Base-by-base conservation (phyloP, 176 grass and related monocot genomes). In the Zoysia japonica region DNA sequence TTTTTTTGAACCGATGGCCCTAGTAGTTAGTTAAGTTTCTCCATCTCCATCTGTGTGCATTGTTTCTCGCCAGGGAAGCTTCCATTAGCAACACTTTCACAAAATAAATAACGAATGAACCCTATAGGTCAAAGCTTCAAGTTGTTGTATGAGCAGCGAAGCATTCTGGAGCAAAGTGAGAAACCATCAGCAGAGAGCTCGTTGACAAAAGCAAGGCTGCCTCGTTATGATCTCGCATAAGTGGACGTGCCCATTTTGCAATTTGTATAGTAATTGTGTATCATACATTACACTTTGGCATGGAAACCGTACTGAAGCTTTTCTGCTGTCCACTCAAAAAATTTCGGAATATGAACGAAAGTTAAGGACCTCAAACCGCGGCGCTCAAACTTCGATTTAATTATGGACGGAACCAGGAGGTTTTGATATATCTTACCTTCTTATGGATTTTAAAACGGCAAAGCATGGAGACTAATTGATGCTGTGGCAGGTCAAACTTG, bases 111-210 rank as follows among this genome's bases (percentile, higher is more conserved):
- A 68, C 47, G 10, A 71, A 65, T 38, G 72, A 49, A 77, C 48
- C 54, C 72, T 56, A 67, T 37, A 81, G 39, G 64, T 81, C 77
- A 86, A 86, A 69, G 46, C 20, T 86, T 86, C 71, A 63, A 76
- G 54, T 62, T 74, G 79, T 39, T 36, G 37, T 41, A 64, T 3
- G 54, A 54, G 38, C 40, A 80, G 19, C 11, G 57, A 61, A 59
- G 48, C 36, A 72, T 13, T 52, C 46, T 51, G 5, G 6, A 54
- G 17, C 17, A 2, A 78, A 54, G 76, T 53, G 37, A 78, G 16
- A 67, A 78, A 67, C 47, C 28, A 28, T 28, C 37, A 7, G 9
- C 13, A 78, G 35, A 40, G 16, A 3, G 28, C 28, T 28, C 28
- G 28, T 37, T 38, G 9, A 13, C 3, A 36, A 63, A 61, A 38